Evolutionary conservation across 129 eudicot species (phyloP), one percentile per base, ranked within the genome.

Genomic region (Kitagawia praeruptora): DNA sequence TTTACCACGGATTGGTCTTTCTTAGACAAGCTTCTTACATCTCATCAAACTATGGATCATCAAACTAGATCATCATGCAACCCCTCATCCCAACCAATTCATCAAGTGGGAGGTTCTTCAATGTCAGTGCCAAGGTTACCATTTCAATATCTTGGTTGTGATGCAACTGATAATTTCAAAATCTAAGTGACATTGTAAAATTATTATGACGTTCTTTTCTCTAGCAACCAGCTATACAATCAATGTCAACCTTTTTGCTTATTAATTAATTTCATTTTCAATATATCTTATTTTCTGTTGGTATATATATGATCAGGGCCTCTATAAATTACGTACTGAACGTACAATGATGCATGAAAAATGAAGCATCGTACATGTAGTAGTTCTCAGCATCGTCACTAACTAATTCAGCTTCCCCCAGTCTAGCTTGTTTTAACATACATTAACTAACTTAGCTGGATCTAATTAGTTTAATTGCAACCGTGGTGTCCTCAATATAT

Each of bases 11-110:
- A 94, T 61, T 91, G 96, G 97, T 88, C 93, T 13, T 94, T 91
- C 77, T 83, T 94, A 78, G 98, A 94, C 84, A 94, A 94, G 91
- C 89, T 94, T 39, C 82, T 94, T 47, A 89, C 91, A 34, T 81
- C 92, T 1, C 87, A 91, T 78, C 97, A 87, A 12, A 44, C 77
- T 9, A 44, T 71, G 49, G 87, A 86, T 81, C 87, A 77, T 74
- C 81, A 78, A 3, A 64, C 67, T 54, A 67, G 41, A 28, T 34
- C 79, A 90, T 16, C 91, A 78, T 75, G 79, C 41, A 84, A 82
- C 47, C 83, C 79, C 61, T 80, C 88, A 69, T 80, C 83, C 38
- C 91, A 83, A 61, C 85, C 76, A 41, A 78, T 81, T 70, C 84
- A 83, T 75, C 69, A 70, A 18, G 75, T 74, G 87, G 87, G 77